Evolutionary conservation across 2,329 filamentous ascomycete genomes (phyloP), one percentile per base, ranked within the genome.

Genomic region (Pyrenochaeta sp.): DNA sequence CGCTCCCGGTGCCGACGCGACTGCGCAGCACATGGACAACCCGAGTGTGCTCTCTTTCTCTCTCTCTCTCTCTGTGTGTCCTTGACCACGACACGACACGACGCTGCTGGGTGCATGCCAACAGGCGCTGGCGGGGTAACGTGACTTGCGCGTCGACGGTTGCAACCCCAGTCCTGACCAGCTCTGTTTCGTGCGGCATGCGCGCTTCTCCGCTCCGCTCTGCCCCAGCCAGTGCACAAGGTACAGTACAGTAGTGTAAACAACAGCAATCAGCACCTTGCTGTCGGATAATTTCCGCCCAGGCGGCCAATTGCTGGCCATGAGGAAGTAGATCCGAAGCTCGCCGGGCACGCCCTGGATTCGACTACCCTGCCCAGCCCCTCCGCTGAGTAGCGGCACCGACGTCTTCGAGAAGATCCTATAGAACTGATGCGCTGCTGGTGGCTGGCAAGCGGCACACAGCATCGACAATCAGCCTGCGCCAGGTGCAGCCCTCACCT

Each of bases 361-460:
- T 50, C 42, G 61, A 51, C 60, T 61, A 52, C 62, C 30, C 54
- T 60, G 48, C 52, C 54, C 62, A 57, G 58, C 61, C 58, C 55
- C 52, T 61, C 61, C 61, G 60, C 63, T 59, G 54, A 55, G 52
- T 58, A 50, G 59, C 53, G 47, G 56, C 61, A 53, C 57, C 49
- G 53, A 52, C 34, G 55, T 54, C 64, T 76, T 76, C 73, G 68
- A 73, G 73, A 76, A 75, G 67, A 34, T 59, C 59, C 65, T 54
- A 52, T 72, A 59, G 71, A 76, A 74, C 64, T 66, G 67, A 73
- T 69, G 68, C 58, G 64, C 67, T 56, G 59, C 62, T 56, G 62
- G 61, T 67, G 65, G 61, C 67, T 59, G 58, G 49, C 55, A 30
- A 54, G 44, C 40, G 50, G 54, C 24, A 36, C 50, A 37, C 32